Evolutionary conservation across 768 basidiomycete genomes (phyloP), one percentile per base, ranked within the genome.

Genomic region (Porpolomopsis calyptriformis): DNA sequence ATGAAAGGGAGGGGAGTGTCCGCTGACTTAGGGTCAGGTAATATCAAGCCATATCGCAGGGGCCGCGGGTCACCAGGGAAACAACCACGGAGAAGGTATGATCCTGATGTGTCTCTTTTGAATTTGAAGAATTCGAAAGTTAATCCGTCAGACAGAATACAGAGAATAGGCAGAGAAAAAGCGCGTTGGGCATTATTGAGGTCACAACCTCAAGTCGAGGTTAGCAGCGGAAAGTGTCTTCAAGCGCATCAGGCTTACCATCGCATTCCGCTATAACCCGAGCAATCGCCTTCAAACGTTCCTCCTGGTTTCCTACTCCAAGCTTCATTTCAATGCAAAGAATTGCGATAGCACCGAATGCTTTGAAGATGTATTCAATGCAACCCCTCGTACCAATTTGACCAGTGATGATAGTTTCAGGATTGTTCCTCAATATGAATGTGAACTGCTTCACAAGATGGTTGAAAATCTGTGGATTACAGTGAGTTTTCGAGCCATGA

Each of bases 181-280:
- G 20, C 25, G n/a, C 11, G 14, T 3, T 22, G 25, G 16, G 20
- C 42, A 34, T 43, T 43, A 6, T 18, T 18, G 16, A 22, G 20
- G 25, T 43, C 42, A 33, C 42, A 43, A 27, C 27, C 42, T 43
- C 2, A 41, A 12, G 24, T 9, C 9, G 18, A 25, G n/a, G n/a
- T 43, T 18, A 43, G 26, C 11, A 12, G n/a, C 26, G 14, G 19
- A 27, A 43, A 33, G 9, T 4, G 7, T 40, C 19, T 40, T 9
- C 8, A 20, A 27, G 14, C 18, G 25, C 23, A 18, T 43, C 10
- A n/a, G 9, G 31, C 42, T 10, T 31, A 40, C 39, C 39, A 20
- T 43, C 18, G 26, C 27, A 43, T 20, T 43, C 42, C 16, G 42
- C 42, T 3, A 43, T 43, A 7, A 43, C 29, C 34, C 34, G 42